Evolutionary conservation across 352 stramenopile species (phyloP).

Genomic region (Phytophthora syringae): DNA sequence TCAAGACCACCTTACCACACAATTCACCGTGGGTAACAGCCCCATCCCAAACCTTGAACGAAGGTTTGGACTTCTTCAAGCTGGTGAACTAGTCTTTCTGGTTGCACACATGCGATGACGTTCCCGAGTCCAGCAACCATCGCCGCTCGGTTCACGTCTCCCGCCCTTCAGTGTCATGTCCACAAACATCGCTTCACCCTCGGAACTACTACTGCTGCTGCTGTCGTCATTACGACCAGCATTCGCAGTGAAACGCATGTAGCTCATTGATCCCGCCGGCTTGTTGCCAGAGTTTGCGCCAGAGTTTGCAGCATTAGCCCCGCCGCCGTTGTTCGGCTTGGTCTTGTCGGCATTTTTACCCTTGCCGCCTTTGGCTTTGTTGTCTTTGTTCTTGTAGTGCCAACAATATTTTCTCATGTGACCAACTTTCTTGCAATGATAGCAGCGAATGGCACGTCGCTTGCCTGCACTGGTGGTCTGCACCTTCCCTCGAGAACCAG

Average conservation of each 20-base stretch:
- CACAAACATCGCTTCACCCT: neutral
- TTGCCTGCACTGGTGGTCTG: neutral
- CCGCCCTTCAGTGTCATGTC: neutral
- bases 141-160: neutral
- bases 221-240: neutral
- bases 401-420: neutral
- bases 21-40: neutral
- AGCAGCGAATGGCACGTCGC: neutral
- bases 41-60: constrained; percentile 2
- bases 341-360: constrained; percentile 2
- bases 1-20: neutral
- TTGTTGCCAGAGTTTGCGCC: neutral
- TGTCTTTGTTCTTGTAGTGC: constrained; percentile 1
- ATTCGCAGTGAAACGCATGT: constrained; percentile 7
- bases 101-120: constrained; percentile 1
- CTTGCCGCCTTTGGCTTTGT: neutral
- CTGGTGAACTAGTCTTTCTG: neutral
- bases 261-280: neutral
- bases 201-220: constrained; percentile 9
- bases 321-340: neutral
- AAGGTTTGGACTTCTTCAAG: constrained; percentile 5
- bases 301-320: neutral
- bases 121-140: constrained; percentile 11
- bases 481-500: neutral
- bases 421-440: neutral